A percentile compares a stretch with the other conserved stretches of the same genome.
phyloP scores from a whole-genome alignment of 2,329 filamentous ascomycete genomes.

The Bimuria novae-zelandiae region DNA sequence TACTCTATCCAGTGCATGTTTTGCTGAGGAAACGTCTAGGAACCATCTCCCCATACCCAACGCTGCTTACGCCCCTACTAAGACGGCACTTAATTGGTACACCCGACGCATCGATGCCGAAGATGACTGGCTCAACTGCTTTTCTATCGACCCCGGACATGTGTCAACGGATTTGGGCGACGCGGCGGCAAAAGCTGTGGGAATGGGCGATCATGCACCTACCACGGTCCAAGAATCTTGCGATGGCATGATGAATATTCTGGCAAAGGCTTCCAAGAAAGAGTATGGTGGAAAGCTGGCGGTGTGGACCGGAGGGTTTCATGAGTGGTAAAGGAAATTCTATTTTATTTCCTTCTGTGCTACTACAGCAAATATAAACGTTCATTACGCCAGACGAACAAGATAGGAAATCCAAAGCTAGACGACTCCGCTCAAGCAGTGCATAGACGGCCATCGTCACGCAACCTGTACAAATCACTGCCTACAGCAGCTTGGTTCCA shows the following conservation, averaged over 20 bases:
- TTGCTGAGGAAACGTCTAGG: neutral
- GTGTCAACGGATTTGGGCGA: slow-evolving; percentile 14
- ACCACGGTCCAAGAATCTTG: slow-evolving; percentile 12
- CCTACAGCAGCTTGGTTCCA: no score
- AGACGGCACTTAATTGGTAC: slow-evolving; percentile 15
- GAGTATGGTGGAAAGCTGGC: neutral
- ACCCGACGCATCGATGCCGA: slow-evolving; percentile 10
- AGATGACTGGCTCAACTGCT: slow-evolving; percentile 13
- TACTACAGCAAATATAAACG: no score
- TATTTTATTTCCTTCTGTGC: neutral
- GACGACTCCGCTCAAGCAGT: no score
- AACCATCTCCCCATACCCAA: slow-evolving; percentile 17
- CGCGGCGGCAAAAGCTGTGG: slow-evolving; percentile 6
- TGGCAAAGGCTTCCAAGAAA: slow-evolving; percentile 1
- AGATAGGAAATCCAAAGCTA: no score
- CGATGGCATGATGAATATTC: slow-evolving; percentile 13
- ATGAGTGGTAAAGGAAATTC: neutral
- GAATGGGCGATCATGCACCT: slow-evolving; percentile 5
- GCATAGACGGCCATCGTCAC: no score
- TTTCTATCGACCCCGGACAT: slow-evolving; percentile 12
- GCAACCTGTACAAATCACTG: no score
- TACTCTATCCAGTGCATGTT: neutral
- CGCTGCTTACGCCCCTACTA: slow-evolving; percentile 14
- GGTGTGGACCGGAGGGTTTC: neutral
- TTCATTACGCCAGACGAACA: no score